Evolutionary conservation across 331 rosid species (phyloP).

Genomic region (Cydonia oblonga): DNA sequence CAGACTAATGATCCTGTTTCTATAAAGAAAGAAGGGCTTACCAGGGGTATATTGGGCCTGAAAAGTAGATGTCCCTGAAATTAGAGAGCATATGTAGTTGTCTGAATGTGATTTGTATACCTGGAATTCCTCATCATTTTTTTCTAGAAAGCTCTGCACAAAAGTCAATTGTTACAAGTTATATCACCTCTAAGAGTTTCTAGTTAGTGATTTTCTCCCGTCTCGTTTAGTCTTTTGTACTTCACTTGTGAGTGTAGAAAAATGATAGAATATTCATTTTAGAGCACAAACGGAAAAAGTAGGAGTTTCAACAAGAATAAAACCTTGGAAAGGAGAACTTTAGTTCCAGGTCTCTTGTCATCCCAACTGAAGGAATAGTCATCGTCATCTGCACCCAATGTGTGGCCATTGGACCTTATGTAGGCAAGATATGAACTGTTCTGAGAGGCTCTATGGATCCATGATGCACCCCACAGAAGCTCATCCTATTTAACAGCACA

Average conservation of each 20-base stretch:
- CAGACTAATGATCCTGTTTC: neutral
- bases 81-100: slow-evolving; percentile 64
- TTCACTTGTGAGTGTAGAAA: neutral
- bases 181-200: neutral
- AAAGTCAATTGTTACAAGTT: neutral
- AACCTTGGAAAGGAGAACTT: slow-evolving; percentile 81
- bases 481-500: slow-evolving; percentile 29
- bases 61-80: slow-evolving; percentile 28
- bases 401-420: slow-evolving; percentile 71
- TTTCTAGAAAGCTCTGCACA: slow-evolving; percentile 51
- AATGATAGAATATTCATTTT: too few species aligned
- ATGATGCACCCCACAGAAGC: slow-evolving; percentile 57
- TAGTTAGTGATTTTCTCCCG: neutral
- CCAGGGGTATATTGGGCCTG: neutral
- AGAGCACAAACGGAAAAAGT: slow-evolving; percentile 6
- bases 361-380: slow-evolving; percentile 78
- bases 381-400: slow-evolving; percentile 71
- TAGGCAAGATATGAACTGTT: slow-evolving; percentile 37
- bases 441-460: slow-evolving; percentile 70
- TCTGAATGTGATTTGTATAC: slow-evolving; percentile 69
- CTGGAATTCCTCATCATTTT: slow-evolving; percentile 42
- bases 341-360: slow-evolving; percentile 79
- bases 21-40: neutral
- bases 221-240: too few species aligned
- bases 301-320: neutral